Percentiles rank a stretch among this genome's conserved stretches.
Evolutionary conservation across 139 green algal genomes (phyloP).

Genomic region (Pleodorina starrii): DNA sequence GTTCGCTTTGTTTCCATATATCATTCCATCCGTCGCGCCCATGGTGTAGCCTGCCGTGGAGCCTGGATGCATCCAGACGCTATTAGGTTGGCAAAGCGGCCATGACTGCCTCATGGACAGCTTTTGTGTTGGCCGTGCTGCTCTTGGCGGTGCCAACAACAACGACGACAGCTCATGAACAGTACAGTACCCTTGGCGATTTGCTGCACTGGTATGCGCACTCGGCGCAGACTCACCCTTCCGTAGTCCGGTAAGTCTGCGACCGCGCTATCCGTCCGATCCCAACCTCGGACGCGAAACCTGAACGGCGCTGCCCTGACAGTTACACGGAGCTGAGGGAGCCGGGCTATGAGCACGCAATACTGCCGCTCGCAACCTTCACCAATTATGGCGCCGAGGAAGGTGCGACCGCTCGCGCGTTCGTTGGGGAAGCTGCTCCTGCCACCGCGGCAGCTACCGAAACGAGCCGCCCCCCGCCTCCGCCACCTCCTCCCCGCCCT

Average conservation of each 20-base stretch:
- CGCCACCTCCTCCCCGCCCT: too few species aligned
- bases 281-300: too few species aligned
- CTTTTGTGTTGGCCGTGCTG: not conserved
- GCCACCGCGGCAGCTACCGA: too few species aligned
- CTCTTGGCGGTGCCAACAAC: not conserved
- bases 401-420: not conserved
- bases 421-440: not conserved
- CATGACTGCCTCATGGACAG: not conserved
- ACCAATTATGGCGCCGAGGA: not conserved
- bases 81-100: not conserved
- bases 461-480: not conserved
- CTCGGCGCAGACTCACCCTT: not conserved
- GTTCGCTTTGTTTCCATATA: too few species aligned
- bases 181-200: conserved; percentile 30
- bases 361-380: not conserved
- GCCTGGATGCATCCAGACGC: not conserved
- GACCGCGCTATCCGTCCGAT: too few species aligned
- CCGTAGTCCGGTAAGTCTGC: not conserved
- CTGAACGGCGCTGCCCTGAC: too few species aligned
- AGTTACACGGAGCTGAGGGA: conserved; percentile 37
- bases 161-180: conserved; percentile 2
- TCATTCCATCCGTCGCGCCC: too few species aligned
- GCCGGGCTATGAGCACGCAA: not conserved
- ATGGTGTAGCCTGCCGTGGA: too few species aligned
- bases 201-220: conserved; percentile 39